Conservation (phyloP, 192 early-diverging fungal species). For the Funneliformis geosporum region DNA sequence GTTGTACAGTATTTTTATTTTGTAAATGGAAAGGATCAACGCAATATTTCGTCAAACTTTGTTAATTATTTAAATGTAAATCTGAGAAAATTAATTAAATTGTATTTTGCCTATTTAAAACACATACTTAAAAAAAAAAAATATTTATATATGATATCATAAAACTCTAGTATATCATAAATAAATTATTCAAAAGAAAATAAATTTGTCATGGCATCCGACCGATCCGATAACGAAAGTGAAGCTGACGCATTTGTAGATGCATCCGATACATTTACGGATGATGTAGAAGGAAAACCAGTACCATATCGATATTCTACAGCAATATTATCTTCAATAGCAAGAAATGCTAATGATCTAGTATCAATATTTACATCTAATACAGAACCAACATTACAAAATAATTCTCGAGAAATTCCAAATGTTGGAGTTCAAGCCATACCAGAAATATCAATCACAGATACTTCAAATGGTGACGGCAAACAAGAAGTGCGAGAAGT, state of each 20-base stretch:
- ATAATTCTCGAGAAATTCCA: background rate
- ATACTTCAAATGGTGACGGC: constrained; percentile 1
- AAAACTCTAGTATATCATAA: background rate
- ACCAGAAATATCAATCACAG: constrained; percentile 27
- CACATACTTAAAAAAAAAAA: too few relatives aligned
- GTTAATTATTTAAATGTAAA: too few relatives aligned
- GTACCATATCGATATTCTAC: constrained; percentile 4
- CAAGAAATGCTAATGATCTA: background rate
- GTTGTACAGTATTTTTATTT: too few relatives aligned
- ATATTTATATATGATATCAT: too few relatives aligned
- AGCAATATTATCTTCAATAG: constrained; percentile 5
- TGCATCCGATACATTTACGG: background rate
- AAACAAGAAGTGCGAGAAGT: background rate
- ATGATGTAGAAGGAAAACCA: constrained; percentile 17
- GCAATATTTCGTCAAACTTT: too few relatives aligned
- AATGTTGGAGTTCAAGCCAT: background rate
- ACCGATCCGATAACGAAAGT: background rate
- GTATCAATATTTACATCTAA: background rate
- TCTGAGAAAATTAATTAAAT: too few relatives aligned
- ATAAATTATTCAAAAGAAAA: background rate
- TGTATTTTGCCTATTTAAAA: too few relatives aligned
- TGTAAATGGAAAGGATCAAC: too few relatives aligned
- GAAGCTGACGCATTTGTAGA: background rate
- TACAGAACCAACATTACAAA: background rate
- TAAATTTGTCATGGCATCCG: background rate